These are phyloP conservation scores for Calonectria montana DNA, from an alignment of 2,329 filamentous ascomycete species.

Conservation along the genomic window DNA sequence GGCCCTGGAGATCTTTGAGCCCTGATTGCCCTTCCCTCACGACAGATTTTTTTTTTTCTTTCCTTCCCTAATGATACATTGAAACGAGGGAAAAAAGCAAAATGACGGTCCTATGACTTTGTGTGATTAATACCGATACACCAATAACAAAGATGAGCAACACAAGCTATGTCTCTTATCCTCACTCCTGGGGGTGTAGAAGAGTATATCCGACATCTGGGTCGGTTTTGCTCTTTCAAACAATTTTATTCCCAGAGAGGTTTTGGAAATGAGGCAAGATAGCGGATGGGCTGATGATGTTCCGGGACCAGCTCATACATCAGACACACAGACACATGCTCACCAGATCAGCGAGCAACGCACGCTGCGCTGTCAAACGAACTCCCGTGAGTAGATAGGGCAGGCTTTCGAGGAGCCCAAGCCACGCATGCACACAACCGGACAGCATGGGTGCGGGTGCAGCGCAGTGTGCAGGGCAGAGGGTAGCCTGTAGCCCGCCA, in stretches of 20 bases:
- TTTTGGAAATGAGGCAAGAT: neutral
- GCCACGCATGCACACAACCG: conserved; percentile 7
- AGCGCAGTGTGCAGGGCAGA: neutral
- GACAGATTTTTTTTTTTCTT: neutral
- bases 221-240: neutral
- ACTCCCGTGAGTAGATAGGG: neutral
- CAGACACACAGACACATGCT: neutral
- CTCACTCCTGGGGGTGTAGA: conserved; percentile 8
- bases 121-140: neutral
- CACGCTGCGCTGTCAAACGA: conserved; percentile 21
- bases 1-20: neutral
- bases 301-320: conserved; percentile 5
- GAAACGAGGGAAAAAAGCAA: conserved; percentile 2
- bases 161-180: neutral
- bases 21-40: neutral
- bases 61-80: neutral
- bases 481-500: neutral
- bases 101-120: conserved; percentile 17
- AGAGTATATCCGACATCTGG: neutral
- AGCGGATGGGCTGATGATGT: conserved; percentile 18
- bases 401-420: neutral
- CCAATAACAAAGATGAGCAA: neutral
- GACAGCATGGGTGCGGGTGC: neutral
- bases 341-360: conserved; percentile 9
- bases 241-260: conserved; percentile 2